Evolutionary conservation across 129 eudicot genomes (phyloP).

Genomic region (Flaveria brownii): DNA sequence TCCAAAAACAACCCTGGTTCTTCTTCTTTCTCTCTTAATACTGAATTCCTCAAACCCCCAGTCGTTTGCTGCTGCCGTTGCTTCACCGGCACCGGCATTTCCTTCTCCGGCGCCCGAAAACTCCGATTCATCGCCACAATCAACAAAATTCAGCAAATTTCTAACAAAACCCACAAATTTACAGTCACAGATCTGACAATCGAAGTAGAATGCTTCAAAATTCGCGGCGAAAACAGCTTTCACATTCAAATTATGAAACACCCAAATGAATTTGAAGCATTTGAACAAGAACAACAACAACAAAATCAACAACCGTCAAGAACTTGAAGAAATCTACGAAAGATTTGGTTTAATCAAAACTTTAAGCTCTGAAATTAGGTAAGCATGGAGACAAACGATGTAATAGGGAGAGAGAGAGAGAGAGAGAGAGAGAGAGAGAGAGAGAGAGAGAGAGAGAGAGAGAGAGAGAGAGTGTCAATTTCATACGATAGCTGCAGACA

Average conservation of each 20-base stretch:
- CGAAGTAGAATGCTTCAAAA: too few relatives aligned
- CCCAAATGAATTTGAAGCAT: conserved; percentile 18
- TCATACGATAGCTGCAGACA: conserved; percentile 27
- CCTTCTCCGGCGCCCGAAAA: conserved; percentile 59
- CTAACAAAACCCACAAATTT: not conserved
- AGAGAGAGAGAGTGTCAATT: conserved; percentile 24
- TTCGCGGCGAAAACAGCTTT: not conserved
- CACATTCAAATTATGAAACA: not conserved
- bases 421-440: conserved; percentile 25
- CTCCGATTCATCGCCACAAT: conserved; percentile 72
- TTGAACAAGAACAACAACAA: not conserved
- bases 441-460: conserved; percentile 13
- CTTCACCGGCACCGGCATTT: conserved; percentile 45
- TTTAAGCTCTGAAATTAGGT: conserved; percentile 31
- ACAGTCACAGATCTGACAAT: too few relatives aligned
- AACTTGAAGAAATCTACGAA: conserved; percentile 7
- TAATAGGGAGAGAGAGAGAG: conserved; percentile 18
- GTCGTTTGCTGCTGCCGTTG: conserved; percentile 45
- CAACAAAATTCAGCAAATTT: not conserved
- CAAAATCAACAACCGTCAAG: not conserved
- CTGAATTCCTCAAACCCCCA: conserved; percentile 48
- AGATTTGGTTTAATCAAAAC: conserved; percentile 16
- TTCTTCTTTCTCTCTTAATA: conserved; percentile 79
- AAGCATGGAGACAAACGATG: conserved; percentile 11
- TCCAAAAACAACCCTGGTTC: conserved; percentile 84